These are phyloP conservation scores for Tagetes erecta DNA, from an alignment of 129 eudicot genomes.

Conservation along the genomic window DNA sequence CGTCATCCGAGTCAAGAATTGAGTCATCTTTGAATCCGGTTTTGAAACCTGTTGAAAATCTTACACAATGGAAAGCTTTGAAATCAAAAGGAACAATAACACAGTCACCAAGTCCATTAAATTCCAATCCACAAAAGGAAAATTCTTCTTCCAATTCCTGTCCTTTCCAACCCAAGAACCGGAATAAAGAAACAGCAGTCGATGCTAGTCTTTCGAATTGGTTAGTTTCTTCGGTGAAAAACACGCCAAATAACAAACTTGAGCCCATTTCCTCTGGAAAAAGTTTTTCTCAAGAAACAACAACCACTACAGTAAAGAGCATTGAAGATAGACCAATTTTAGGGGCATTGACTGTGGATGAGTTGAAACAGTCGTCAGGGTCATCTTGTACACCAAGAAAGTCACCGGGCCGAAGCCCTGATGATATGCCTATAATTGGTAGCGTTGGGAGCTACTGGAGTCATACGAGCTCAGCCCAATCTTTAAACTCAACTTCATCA, in stretches of 20 bases:
- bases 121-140: slow-evolving; percentile 52
- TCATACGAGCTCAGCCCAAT: slow-evolving; percentile 32
- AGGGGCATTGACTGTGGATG: slow-evolving; percentile 87
- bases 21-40: slow-evolving; percentile 49
- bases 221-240: slow-evolving; percentile 42
- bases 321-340: slow-evolving; percentile 80
- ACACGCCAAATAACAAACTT: slow-evolving; percentile 43
- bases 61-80: slow-evolving; percentile 82
- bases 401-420: slow-evolving; percentile 83
- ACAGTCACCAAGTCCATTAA: slow-evolving; percentile 27
- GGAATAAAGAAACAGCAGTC: slow-evolving; percentile 56
- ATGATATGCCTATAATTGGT: slow-evolving; percentile 89
- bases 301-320: slow-evolving; percentile 40
- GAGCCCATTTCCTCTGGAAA: slow-evolving; percentile 42
- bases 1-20: slow-evolving; percentile 46
- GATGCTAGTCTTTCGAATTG: slow-evolving; percentile 86
- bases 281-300: slow-evolving; percentile 53
- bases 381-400: slow-evolving; percentile 64
- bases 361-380: slow-evolving; percentile 60
- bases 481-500: slow-evolving; percentile 54
- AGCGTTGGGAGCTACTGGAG: slow-evolving; percentile 88
- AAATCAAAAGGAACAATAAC: slow-evolving; percentile 45
- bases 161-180: slow-evolving; percentile 29
- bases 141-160: slow-evolving; percentile 38
- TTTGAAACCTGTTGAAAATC: slow-evolving; percentile 84